A percentile compares a stretch with the other conserved stretches of the same genome.
phyloP scores from a whole-genome alignment of 306 rosid species.

The Rosa multiflora region DNA sequence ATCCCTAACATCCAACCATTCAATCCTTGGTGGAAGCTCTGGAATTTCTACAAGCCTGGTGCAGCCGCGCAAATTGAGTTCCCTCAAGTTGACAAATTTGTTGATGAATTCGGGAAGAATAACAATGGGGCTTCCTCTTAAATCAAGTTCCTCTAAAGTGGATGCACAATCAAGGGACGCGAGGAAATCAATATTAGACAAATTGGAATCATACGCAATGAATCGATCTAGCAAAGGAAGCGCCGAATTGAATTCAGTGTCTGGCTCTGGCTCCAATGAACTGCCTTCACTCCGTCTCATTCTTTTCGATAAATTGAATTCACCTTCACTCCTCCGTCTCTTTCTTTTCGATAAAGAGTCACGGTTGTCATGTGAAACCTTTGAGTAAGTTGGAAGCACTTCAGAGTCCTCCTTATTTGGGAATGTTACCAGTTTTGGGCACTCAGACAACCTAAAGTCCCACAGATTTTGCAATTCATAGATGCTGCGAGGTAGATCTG shows the following conservation, averaged over 20 bases:
- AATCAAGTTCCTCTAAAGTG: too few species aligned
- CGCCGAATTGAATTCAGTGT: too few species aligned
- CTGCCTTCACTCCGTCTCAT: too few species aligned
- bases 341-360: too few species aligned
- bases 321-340: too few species aligned
- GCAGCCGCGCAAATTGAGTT: fast-evolving
- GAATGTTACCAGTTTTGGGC: neutral
- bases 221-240: too few species aligned
- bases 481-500: neutral
- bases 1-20: fast-evolving
- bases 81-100: neutral
- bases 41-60: neutral
- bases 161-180: neutral
- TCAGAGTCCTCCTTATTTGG: neutral
- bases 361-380: too few species aligned
- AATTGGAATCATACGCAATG: fast-evolving
- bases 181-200: neutral
- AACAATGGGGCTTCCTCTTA: too few species aligned
- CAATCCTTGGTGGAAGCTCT: neutral
- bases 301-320: too few species aligned
- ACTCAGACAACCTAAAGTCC: fast-evolving
- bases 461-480: neutral
- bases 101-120: neutral
- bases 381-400: fast-evolving
- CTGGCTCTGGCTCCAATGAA: too few species aligned